Base-by-base conservation (phyloP, 768 basidiomycete genomes). In the Polyporus arcularius region DNA sequence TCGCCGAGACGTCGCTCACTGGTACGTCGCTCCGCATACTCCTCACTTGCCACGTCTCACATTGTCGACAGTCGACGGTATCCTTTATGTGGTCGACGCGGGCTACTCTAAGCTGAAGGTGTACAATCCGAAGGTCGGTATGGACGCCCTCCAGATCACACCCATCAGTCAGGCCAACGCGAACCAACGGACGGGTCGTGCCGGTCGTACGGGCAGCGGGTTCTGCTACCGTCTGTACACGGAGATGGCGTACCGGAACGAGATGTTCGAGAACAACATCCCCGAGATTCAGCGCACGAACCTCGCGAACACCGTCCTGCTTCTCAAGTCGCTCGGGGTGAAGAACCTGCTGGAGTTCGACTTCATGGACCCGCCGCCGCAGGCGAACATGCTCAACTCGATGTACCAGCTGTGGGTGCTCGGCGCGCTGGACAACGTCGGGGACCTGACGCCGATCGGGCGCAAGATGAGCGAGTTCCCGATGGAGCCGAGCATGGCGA, bases 401-500 rank as follows among this genome's bases (percentile, higher is more conserved):
- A 98, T 98, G 95, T 99, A 98, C 73, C 97, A 98, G 72, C 86
- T 99, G 39, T 99, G 97, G 97, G 96, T 98, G 3, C 88, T 99
- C 35, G 96, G 96, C 39, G 97, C 97, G 8, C 82, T 99, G 28
- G 94, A 98, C 78, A 99, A 98, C 67, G 87, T 96, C 40, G 96
- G 97, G n/a, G 93, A 99, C 76, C 79, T 99, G 62, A 99, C 96
- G 2, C 83, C 88, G 2, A 82, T 87, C 56, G 97, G 97, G 6
- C 85, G 92, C 55, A 97, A 97, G 77, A 98, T 99, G 96, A 96
- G 94, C 14, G 94, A 98, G 70, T 98, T 98, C 76, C 97, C 97
- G 4, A 98, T 99, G 96, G 96, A 98, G 71, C 96, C 96, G 2
- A 95, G 93, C 1, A 93, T 99, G 86, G 95, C 94, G 26, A 98